Evolutionary conservation across 2,329 filamentous ascomycete species (phyloP).

Genomic region (Colletotrichum coccodes): DNA sequence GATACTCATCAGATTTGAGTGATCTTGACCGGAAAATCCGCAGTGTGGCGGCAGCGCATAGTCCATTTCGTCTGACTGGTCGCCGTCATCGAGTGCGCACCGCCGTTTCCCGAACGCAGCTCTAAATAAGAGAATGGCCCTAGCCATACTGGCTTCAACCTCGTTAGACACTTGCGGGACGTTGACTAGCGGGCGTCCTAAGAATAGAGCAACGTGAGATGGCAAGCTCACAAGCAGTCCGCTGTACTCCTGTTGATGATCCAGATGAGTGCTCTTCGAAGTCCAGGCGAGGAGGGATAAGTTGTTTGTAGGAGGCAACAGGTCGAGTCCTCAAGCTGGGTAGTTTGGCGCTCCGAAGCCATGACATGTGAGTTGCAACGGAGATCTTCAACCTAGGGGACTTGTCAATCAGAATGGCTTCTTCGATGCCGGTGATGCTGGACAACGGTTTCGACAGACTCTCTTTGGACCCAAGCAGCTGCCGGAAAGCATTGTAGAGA

Average conservation of each 20-base stretch:
- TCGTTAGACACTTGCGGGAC: background rate
- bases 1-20: background rate
- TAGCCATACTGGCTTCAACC: background rate
- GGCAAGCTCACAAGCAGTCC: background rate
- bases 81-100: background rate
- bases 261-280: background rate
- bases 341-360: slow-evolving; percentile 37
- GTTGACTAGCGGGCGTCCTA: background rate
- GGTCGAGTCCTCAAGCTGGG: slow-evolving; percentile 36
- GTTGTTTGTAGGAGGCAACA: slow-evolving; percentile 37
- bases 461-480: background rate
- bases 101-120: background rate
- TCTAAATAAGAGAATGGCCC: background rate
- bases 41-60: background rate
- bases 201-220: background rate
- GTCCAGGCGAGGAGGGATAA: slow-evolving; percentile 14
- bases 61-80: background rate
- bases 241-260: background rate
- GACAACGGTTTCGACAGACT: background rate
- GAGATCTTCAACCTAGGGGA: background rate
- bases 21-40: background rate
- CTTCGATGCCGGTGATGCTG: background rate
- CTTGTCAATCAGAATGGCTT: background rate
- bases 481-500: background rate
- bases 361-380: slow-evolving; percentile 40